Evolutionary conservation across 495 filamentous ascomycete species (phyloP), one percentile per base, ranked within the genome.

Genomic region (Hamigera avellanea): DNA sequence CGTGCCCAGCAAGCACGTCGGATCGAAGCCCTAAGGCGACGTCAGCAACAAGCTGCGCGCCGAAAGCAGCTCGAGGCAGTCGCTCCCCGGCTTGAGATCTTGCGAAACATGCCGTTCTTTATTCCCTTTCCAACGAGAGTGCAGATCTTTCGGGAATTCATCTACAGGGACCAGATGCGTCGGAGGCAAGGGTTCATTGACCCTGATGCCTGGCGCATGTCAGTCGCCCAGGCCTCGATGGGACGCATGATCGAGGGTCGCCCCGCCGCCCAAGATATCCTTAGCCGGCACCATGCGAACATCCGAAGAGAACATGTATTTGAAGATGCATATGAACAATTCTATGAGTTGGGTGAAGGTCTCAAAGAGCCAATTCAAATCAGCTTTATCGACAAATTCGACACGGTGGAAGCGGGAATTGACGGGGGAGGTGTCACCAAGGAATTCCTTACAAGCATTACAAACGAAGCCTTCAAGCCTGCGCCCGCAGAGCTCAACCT

Each of bases 361-460:
- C 65, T 99, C 37, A 96, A 96, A 50, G 89, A 99, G 52, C 91
- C 93, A 0, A 95, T 99, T 15, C 87, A 94, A 53, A 96, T 99
- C 46, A 89, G 82, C 10, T 99, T 96, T 48, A 83, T 95, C 12
- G 91, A 99, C 48, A 73, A 84, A 43, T 99, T 94, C 44, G 80
- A 80, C 36, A 76, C 78, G 2, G 67, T 73, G 17, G 91, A 99
- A 59, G 87, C 91, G 5, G 91, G 91, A 19, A 95, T 99, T 40
- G 91, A 99, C 53, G 91, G 91, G 0, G 91, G 91, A 19, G 91
- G 91, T 30, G 91, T 99, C 12, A 96, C 89, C 10, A 99, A 99
- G 49, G 91, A 99, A 48, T 99, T 99, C 46, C 66, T 96, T 19
- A 95, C 83, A 0, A 91, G 84, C 44, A 74, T 95, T 12, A 94